Base-by-base conservation (phyloP, 106 monocot species). In the Posidonia australis region DNA sequence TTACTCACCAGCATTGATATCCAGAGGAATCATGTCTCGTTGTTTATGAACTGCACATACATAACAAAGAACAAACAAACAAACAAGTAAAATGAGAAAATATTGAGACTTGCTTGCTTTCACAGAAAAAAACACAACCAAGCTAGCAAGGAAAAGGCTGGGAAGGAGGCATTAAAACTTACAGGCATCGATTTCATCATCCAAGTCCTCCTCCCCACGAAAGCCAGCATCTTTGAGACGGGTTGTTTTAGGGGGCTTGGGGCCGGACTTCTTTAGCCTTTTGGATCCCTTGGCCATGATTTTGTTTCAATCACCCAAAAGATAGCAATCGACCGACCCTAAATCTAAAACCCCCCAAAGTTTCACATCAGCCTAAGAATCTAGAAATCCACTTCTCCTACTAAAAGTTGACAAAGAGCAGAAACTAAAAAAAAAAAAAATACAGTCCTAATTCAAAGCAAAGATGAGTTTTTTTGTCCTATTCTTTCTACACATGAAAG, bases 11-110 rank as follows among this genome's bases (percentile, higher is more conserved):
- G 30, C 42, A 20, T 70, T 60, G 26, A 44, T 52, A 54, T 85
- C 72, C 17, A 93, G 77, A 41, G 83, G 92, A 73, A 93, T 70
- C 68, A 93, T 63, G 51, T 88, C 92, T 10, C 83, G 74, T 47
- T 93, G 92, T 68, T 88, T 93, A 72, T 93, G 88, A 68, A 88
- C 92, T 93, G 72, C 62, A 31, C 51, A 65, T 49, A 27, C 16
- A 46, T 5, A 27, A 32, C 46, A 48, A 25, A 54, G 28, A 54
- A 29, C 1, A 25, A 18, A 2, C 28, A 28, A 21, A 23, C 18
- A 57, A 58, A 65, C 10, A 46, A 14, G 54, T 30, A 27, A n/a
- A 53, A 24, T 5, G 14, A 28, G n/a, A 17, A 21, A n/a, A 46
- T 16, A 7, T 30, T 24, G 49, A 31, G 12, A 41, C 9, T 24